Evolutionary conservation across 768 basidiomycete genomes (phyloP).

Genomic region (Lyophyllum atratum): DNA sequence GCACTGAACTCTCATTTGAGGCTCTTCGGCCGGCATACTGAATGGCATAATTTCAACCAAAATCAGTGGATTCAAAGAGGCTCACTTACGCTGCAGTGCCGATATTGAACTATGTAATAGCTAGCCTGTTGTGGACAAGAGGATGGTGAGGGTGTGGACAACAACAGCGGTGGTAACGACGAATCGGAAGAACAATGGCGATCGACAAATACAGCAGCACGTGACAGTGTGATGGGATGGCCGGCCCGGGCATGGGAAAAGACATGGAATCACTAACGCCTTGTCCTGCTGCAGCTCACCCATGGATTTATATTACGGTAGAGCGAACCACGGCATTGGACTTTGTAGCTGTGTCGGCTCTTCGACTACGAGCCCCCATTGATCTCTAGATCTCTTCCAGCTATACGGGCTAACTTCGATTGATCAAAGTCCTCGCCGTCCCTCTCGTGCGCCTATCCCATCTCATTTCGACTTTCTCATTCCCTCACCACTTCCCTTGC

Average conservation of each 20-base stretch:
- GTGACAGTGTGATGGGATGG: not conserved
- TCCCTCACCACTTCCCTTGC: no score
- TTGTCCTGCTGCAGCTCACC: no score
- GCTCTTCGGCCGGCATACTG: not conserved
- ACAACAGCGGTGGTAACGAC: no score
- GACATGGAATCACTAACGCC: no score
- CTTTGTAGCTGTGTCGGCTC: no score
- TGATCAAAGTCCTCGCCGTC: not conserved
- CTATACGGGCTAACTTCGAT: no score
- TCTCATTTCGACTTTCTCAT: not conserved
- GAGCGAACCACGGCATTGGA: no score
- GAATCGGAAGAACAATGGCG: not conserved
- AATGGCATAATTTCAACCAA: not conserved
- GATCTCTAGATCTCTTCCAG: not conserved
- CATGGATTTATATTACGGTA: no score
- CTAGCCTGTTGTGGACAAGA: not conserved
- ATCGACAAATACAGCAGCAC: not conserved
- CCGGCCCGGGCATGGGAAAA: not conserved
- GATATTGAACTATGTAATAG: not conserved
- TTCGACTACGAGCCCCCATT: no score
- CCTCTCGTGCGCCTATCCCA: not conserved
- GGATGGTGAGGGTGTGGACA: not conserved
- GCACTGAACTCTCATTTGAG: conserved; percentile 1
- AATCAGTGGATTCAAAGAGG: not conserved
- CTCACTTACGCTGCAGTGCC: not conserved